Base-by-base conservation (phyloP, 345 rosid genomes). In the Balakata baccata region DNA sequence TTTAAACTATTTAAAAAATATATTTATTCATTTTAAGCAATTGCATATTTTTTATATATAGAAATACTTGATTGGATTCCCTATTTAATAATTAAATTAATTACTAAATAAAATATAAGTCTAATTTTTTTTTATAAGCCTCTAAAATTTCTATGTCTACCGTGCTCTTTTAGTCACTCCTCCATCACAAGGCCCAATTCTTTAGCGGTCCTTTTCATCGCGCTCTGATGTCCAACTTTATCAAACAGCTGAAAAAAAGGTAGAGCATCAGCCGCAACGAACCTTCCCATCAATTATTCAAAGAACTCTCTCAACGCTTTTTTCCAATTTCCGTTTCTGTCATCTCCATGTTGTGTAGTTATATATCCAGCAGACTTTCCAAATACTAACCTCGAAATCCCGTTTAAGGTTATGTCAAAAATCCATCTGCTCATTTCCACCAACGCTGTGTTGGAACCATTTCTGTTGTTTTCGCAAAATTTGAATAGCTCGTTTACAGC, bases 371-470 rank as follows among this genome's bases (percentile, higher is more conserved):
- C 25, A 4, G 61, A 9, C 50, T 81, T 80, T 25, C 87, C 84
- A 0, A 23, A 78, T 0, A 84, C 8, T 10, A 79, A 66, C 57
- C 65, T 74, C 0, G 77, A 49, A 52, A 82, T 76, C 65, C 82
- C 66, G 20, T 86, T 86, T 0, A 80, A 13, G 0, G 82, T 43
- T 39, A 77, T 7, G 25, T 66, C 70, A 18, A 60, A 58, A 2
- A 86, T 69, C 89, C 83, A 82, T 23, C 45, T 64, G 58, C 66
- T 80, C 87, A 86, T 74, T 8, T 86, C 87, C 39, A 29, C 74
- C 63, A 66, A 41, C 10, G 10, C 47, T 10, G 7, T 43, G 10
- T 43, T 10, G 7, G 47, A 43, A 43, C 34, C 34, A 29, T 9
- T 43, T 6, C 37, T 68, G 13, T 73, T 70, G 38, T 17, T 29